Evolutionary conservation across 768 basidiomycete species (phyloP).

Genomic region (Lepiota venenata): DNA sequence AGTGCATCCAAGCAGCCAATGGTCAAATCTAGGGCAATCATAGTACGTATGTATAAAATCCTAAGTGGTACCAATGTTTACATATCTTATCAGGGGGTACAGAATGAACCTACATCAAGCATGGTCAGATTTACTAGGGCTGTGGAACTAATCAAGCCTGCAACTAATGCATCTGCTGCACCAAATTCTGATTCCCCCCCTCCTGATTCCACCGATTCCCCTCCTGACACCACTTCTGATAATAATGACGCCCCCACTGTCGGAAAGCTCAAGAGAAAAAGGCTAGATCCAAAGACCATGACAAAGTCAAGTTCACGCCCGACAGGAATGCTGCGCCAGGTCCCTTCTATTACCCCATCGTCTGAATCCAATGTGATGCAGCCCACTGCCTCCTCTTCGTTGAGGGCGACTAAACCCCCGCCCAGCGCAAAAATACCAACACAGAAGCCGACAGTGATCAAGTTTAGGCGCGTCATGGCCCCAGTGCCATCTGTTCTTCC

Average conservation of each 20-base stretch:
- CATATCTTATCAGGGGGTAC: background rate
- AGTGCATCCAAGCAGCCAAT: slow-evolving; percentile 9
- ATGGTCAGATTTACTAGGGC: slow-evolving; percentile 5
- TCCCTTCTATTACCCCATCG: slow-evolving; percentile 18
- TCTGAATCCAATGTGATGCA: background rate
- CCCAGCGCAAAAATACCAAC: background rate
- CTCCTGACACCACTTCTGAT: background rate
- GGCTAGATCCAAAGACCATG: slow-evolving; percentile 27
- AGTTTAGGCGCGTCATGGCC: slow-evolving; percentile 20
- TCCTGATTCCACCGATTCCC: background rate
- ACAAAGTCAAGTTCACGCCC: slow-evolving; percentile 25
- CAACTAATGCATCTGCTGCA: background rate
- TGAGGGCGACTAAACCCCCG: background rate
- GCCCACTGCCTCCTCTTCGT: background rate
- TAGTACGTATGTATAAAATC: slow-evolving; percentile 4
- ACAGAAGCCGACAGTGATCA: slow-evolving; percentile 6
- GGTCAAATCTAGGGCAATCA: background rate
- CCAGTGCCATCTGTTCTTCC: slow-evolving; percentile 9
- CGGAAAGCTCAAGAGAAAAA: slow-evolving; percentile 36
- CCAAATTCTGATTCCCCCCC: background rate
- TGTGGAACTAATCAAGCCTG: slow-evolving; percentile 7
- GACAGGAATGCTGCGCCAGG: slow-evolving; percentile 26
- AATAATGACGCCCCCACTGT: slow-evolving; percentile 9
- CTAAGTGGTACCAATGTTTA: background rate
- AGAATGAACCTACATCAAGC: background rate